These are phyloP conservation scores for Dictyostelium intermedium DNA, from an alignment of 78 protist genomes.

Conservation along the genomic window DNA sequence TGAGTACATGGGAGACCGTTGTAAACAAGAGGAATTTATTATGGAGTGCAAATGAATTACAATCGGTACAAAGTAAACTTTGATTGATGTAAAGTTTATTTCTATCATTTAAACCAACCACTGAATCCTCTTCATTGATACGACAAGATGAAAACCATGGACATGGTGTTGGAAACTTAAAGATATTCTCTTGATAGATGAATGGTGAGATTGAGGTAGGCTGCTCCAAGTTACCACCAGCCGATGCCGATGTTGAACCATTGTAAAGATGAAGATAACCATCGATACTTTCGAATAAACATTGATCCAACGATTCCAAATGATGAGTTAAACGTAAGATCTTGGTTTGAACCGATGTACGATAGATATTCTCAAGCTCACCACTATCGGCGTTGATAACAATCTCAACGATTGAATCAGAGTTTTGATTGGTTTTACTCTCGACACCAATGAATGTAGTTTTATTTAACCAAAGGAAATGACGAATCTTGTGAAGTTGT, in stretches of 20 bases:
- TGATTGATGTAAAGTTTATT: conserved; percentile 38
- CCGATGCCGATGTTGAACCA: neutral
- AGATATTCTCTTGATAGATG: conserved; percentile 5
- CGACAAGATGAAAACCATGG: conserved; percentile 26
- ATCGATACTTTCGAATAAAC: conserved; percentile 45
- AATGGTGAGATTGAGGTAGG: conserved; percentile 6
- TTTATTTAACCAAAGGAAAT: conserved; percentile 23
- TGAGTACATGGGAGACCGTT: conserved; percentile 63
- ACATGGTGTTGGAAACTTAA: conserved; percentile 70
- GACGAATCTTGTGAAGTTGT: conserved; percentile 18
- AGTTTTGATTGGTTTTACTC: neutral
- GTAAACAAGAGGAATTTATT: conserved; percentile 85
- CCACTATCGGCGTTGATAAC: neutral
- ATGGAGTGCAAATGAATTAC: conserved; percentile 80
- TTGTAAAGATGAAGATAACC: conserved; percentile 39
- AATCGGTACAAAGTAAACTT: conserved; percentile 35
- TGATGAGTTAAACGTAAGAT: neutral
- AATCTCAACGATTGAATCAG: conserved; percentile 3
- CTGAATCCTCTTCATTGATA: conserved; percentile 19
- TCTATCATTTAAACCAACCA: conserved; percentile 70
- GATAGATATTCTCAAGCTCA: neutral
- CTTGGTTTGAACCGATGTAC: neutral
- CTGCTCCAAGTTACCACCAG: neutral
- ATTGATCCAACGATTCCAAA: neutral
- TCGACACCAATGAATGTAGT: conserved; percentile 38